phyloP scores from a whole-genome alignment of 2,329 filamentous ascomycete species.

The Aspergillus tanneri region DNA sequence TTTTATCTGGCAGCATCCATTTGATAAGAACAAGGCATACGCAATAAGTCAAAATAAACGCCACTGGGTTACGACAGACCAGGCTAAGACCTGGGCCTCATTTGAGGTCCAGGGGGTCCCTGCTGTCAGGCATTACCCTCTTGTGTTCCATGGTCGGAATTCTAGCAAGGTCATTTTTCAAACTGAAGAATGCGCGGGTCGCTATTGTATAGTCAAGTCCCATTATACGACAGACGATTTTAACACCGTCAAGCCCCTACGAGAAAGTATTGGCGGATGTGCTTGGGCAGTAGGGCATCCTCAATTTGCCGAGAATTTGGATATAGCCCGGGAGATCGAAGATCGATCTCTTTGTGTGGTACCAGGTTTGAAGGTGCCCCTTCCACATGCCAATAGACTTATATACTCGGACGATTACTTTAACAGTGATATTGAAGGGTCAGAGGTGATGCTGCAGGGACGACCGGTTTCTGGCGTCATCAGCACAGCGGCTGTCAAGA shows the following conservation, averaged over 20 bases:
- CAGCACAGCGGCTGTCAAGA: slow-evolving; percentile 80
- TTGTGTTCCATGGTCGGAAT: slow-evolving; percentile 74
- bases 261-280: slow-evolving; percentile 70
- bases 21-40: slow-evolving; percentile 75
- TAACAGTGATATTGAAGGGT: slow-evolving; percentile 50
- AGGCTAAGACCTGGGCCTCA: slow-evolving; percentile 74
- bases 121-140: slow-evolving; percentile 8
- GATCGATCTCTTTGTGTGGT: slow-evolving; percentile 79
- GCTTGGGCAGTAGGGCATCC: slow-evolving; percentile 80
- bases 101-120: slow-evolving; percentile 61
- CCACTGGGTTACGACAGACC: slow-evolving; percentile 83
- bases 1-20: slow-evolving; percentile 72
- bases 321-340: slow-evolving; percentile 63
- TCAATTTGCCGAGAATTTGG: slow-evolving; percentile 58
- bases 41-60: slow-evolving; percentile 66
- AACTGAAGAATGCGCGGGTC: slow-evolving; percentile 65
- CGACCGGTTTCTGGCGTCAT: slow-evolving; percentile 76
- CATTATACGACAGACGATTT: slow-evolving; percentile 87
- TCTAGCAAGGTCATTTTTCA: slow-evolving; percentile 84
- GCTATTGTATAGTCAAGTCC: slow-evolving; percentile 62
- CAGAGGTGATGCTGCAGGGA: slow-evolving; percentile 75
- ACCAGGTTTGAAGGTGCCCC: slow-evolving; percentile 67
- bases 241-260: slow-evolving; percentile 63
- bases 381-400: slow-evolving; percentile 72
- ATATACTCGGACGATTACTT: slow-evolving; percentile 85